Conservation (phyloP, 1,284 basidiomycete genomes). For the Trichosporon sp. region DNA sequence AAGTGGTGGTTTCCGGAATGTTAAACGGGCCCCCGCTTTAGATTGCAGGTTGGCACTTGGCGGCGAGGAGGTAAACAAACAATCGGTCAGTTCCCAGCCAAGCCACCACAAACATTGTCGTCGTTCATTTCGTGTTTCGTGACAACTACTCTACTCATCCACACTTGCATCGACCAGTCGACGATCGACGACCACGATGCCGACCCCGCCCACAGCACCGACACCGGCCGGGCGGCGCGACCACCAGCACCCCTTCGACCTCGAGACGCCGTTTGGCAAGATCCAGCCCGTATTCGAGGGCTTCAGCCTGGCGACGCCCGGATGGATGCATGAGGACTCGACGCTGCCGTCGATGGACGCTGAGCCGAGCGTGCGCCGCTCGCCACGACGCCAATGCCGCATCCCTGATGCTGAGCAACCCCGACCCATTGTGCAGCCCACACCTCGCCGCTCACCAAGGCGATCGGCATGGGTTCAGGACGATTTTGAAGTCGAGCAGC, state of each 20-base stretch:
- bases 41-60: conserved; percentile 15
- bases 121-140: neutral
- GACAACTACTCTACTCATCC: neutral
- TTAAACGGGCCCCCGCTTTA: conserved; percentile 5
- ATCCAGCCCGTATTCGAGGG: conserved; percentile 28
- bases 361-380: neutral
- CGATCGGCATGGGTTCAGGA: neutral
- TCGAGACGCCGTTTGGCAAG: conserved; percentile 28
- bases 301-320: conserved; percentile 26
- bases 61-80: conserved; percentile 12
- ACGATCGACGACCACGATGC: neutral
- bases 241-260: neutral
- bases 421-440: neutral
- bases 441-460: neutral
- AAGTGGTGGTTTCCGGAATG: neutral
- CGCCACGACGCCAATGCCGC: neutral
- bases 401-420: neutral
- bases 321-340: conserved; percentile 19
- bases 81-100: neutral
- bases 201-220: neutral
- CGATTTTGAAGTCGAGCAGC: neutral
- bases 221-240: neutral
- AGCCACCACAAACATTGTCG: conserved; percentile 5
- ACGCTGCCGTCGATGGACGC: neutral
- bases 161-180: neutral